A percentile compares a stretch with the other conserved stretches of the same genome.
These are phyloP conservation scores for Xanthoparmelia taractica DNA, from an alignment of 495 filamentous ascomycete genomes.

Conservation along the genomic window DNA sequence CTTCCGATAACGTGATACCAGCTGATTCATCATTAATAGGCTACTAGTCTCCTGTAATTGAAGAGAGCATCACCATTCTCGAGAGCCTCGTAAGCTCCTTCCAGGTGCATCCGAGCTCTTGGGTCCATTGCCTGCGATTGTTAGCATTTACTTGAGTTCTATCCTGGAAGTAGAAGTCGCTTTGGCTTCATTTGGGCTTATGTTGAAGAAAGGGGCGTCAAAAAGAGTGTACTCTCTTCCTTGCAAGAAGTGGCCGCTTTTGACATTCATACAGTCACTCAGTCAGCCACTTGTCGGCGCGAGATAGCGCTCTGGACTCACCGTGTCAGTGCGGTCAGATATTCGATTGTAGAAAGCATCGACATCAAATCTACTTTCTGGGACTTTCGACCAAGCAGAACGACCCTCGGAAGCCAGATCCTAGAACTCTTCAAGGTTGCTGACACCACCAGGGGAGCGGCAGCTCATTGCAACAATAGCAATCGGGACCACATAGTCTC, in stretches of 20 bases:
- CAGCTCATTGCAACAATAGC: constrained; percentile 40
- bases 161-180: neutral
- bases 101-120: constrained; percentile 47
- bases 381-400: constrained; percentile 32
- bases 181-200: constrained; percentile 13
- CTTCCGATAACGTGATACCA: neutral
- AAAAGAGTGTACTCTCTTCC: constrained; percentile 1
- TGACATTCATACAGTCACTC: constrained; percentile 5
- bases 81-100: constrained; percentile 50
- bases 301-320: neutral
- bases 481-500: constrained; percentile 23
- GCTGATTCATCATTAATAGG: neutral
- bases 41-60: constrained; percentile 32
- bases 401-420: constrained; percentile 32
- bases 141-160: neutral
- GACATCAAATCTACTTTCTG: constrained; percentile 26
- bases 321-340: constrained; percentile 21
- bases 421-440: constrained; percentile 35
- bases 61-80: constrained; percentile 32
- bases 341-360: constrained; percentile 26
- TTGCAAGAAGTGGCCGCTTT: constrained; percentile 14
- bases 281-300: neutral
- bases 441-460: constrained; percentile 36
- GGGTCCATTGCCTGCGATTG: constrained; percentile 37
- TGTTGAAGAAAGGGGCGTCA: constrained; percentile 18